phyloP scores from a whole-genome alignment of 108 stramenopile species.

The Cylindrotheca fusiformis region DNA sequence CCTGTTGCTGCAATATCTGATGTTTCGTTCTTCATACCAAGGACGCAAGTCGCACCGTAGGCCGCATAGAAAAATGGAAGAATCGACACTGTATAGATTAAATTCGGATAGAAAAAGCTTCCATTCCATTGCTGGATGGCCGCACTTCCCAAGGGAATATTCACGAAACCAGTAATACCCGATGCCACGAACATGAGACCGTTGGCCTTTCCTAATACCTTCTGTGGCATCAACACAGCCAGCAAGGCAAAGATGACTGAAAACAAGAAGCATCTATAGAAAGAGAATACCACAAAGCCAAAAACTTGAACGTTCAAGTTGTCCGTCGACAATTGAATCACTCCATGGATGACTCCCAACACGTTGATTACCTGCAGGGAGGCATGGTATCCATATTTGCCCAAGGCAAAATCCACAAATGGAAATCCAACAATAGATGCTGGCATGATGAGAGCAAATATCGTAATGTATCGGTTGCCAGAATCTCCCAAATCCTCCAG shows the following conservation, averaged over 20 bases:
- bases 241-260: conserved; percentile 30
- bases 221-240: conserved; percentile 15
- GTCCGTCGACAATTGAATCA: conserved; percentile 17
- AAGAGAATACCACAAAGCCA: conserved; percentile 47
- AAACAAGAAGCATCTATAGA: conserved; percentile 45
- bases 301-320: conserved; percentile 44
- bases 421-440: conserved; percentile 40
- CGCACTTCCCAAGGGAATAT: conserved; percentile 32
- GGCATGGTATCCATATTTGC: conserved; percentile 27
- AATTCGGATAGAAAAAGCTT: conserved; percentile 29
- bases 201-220: conserved; percentile 31
- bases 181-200: conserved; percentile 20
- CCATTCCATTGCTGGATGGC: conserved; percentile 29
- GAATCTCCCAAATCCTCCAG: conserved; percentile 43
- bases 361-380: conserved; percentile 32
- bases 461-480: conserved; percentile 38
- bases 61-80: neutral
- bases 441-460: conserved; percentile 42
- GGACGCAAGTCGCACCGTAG: neutral
- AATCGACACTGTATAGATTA: neutral
- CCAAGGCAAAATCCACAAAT: conserved; percentile 25
- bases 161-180: conserved; percentile 29
- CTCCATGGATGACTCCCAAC: conserved; percentile 23
- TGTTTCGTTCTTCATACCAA: neutral
- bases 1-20: neutral